Conservation (phyloP, 345 rosid species). For the Microcos paniculata region DNA sequence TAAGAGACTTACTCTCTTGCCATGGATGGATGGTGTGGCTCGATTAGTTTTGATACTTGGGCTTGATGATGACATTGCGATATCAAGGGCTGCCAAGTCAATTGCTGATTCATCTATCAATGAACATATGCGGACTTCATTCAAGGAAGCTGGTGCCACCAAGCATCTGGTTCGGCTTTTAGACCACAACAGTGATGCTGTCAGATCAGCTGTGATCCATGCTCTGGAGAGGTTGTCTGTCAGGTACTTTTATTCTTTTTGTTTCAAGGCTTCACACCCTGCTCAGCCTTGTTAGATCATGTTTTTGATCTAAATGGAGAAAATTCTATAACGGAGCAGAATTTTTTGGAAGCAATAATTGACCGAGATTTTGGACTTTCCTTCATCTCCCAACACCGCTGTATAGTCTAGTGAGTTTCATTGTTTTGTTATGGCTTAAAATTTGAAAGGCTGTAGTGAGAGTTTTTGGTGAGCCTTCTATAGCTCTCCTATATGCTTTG, state of each 20-base stretch:
- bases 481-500: constrained; percentile 4
- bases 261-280: constrained; percentile 2
- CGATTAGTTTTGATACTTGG: constrained; percentile 82
- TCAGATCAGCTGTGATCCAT: constrained; percentile 44
- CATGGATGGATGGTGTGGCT: constrained; percentile 82
- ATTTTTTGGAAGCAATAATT: neutral
- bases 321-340: neutral
- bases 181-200: constrained; percentile 50
- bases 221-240: constrained; percentile 76
- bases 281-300: neutral
- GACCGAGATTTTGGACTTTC: neutral
- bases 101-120: constrained; percentile 76
- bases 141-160: constrained; percentile 88
- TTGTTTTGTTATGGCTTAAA: neutral
- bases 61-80: constrained; percentile 69
- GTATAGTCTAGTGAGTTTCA: neutral
- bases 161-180: constrained; percentile 70
- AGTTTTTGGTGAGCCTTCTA: neutral
- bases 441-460: neutral
- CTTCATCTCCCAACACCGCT: neutral
- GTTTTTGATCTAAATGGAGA: neutral
- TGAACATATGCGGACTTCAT: constrained; percentile 70
- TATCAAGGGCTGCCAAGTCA: constrained; percentile 71
- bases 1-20: constrained; percentile 55
- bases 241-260: constrained; percentile 45